Evolutionary conservation across 2,329 filamentous ascomycete species (phyloP), one percentile per base, ranked within the genome.

Genomic region (Botrytis galanthina): DNA sequence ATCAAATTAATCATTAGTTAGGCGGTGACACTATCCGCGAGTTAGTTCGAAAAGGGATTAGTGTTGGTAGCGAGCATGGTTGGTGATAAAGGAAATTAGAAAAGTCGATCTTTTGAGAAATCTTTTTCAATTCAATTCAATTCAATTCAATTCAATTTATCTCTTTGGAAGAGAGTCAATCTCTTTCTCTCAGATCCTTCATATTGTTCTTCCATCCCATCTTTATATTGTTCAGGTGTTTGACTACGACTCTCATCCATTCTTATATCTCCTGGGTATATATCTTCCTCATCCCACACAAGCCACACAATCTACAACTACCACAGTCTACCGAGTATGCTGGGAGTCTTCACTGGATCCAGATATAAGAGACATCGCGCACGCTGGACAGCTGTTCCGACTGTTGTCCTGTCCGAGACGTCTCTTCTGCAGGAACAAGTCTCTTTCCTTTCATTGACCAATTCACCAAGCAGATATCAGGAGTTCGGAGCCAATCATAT

Each of bases 71-170:
- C 8, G 16, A 16, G 48, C 26, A 32, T 42, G 26, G 18, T 8
- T 32, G 42, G 22, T 37, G n/a, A 70, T 60, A 70, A 61, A 70
- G 67, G 67, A 70, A 70, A 60, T 70, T n/a, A 60, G 35, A 44
- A 60, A 70, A 60, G 48, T 37, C n/a, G 37, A 70, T 70, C 51
- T 68, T 37, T 51, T 20, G 6, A 20, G 44, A 70, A 70, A 70
- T 60, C 51, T 44, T 44, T 70, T 16, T n/a, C 51, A 7, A 1
- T 29, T 54, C 48, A 16, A n/a, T 51, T 51, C 44, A 7, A 44
- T 42, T 42, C 42, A 18, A 44, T 18, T 20, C 42, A 18, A 20
- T 3, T 12, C 37, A 39, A n/a, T n/a, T n/a, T n/a, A n/a, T n/a
- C n/a, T n/a, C n/a, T n/a, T n/a, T 10, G 9, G 22, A 22, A 20